Conservation (phyloP, 176 grass and related monocot species). For the Eleusine indica region DNA sequence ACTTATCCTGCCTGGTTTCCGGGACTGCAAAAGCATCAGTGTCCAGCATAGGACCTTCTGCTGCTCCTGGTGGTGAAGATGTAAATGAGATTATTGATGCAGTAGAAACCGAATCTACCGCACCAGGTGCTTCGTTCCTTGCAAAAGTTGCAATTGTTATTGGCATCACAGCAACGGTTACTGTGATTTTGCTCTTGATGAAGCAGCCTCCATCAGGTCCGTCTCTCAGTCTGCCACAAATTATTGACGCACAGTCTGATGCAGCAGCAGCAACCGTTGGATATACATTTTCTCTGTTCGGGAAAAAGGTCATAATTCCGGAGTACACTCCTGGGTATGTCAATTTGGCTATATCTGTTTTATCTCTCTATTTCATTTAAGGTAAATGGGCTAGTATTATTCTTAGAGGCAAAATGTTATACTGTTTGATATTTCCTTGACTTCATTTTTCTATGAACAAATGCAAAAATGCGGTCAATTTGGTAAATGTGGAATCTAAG, state of each 20-base stretch:
- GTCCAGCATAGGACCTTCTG: constrained; percentile 46
- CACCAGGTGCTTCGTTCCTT: constrained; percentile 47
- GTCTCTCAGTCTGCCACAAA: constrained; percentile 61
- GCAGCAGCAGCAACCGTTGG: constrained; percentile 34
- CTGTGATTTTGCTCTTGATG: constrained; percentile 52
- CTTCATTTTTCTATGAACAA: neutral
- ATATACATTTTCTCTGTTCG: constrained; percentile 68
- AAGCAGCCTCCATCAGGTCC: constrained; percentile 53
- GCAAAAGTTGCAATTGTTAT: constrained; percentile 67
- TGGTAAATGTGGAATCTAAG: neutral
- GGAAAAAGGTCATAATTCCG: constrained; percentile 72
- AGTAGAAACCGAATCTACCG: constrained; percentile 48
- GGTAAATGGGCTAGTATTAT: constrained; percentile 1
- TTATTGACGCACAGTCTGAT: constrained; percentile 60
- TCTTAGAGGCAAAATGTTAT: neutral
- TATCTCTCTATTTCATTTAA: neutral
- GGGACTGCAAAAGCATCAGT: constrained; percentile 35
- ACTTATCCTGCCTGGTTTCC: constrained; percentile 27
- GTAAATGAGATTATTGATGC: constrained; percentile 45
- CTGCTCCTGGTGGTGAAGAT: constrained; percentile 44
- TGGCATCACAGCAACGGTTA: constrained; percentile 59
- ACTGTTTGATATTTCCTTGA: neutral
- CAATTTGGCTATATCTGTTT: constrained; percentile 25
- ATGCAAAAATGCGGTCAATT: constrained; percentile 11
- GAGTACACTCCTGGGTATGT: constrained; percentile 79